phyloP scores from a whole-genome alignment of 805 yeast species.

The Metschnikowia dekortorum region DNA sequence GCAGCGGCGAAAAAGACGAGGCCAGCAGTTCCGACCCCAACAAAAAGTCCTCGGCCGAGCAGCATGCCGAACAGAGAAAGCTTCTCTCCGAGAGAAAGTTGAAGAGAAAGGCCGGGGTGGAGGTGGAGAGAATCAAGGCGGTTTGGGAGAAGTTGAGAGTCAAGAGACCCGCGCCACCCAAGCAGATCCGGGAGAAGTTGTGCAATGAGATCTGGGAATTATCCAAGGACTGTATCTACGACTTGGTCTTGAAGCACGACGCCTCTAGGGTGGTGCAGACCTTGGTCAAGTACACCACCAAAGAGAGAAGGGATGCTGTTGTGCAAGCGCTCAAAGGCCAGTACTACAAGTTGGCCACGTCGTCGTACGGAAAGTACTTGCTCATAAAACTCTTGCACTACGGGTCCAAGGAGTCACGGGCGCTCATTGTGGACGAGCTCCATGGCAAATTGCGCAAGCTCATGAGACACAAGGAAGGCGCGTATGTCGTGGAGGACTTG shows the following conservation, averaged over 20 bases:
- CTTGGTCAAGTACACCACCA: slow-evolving; percentile 77
- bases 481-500: slow-evolving; percentile 92
- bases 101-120: slow-evolving; percentile 80
- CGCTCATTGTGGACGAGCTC: slow-evolving; percentile 70
- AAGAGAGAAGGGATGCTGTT: slow-evolving; percentile 70
- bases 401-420: slow-evolving; percentile 80
- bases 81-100: slow-evolving; percentile 77
- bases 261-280: slow-evolving; percentile 96
- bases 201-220: slow-evolving; percentile 83
- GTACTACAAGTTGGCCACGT: slow-evolving; percentile 79
- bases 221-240: slow-evolving; percentile 70
- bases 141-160: slow-evolving; percentile 91
- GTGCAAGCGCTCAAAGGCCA: slow-evolving; percentile 67
- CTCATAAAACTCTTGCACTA: slow-evolving; percentile 86
- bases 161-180: slow-evolving; percentile 75
- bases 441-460: slow-evolving; percentile 88
- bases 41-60: slow-evolving; percentile 55
- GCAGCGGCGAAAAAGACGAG: slow-evolving; percentile 13
- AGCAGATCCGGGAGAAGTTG: slow-evolving; percentile 68
- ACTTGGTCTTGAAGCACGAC: slow-evolving; percentile 90
- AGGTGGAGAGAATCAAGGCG: slow-evolving; percentile 77
- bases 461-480: slow-evolving; percentile 97
- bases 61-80: slow-evolving; percentile 79
- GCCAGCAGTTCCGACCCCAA: slow-evolving; percentile 31
- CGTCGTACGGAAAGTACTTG: slow-evolving; percentile 90